Evolutionary conservation across 371 early-diverging fungal genomes (phyloP), one percentile per base, ranked within the genome.

Genomic region (Mucor indicus): DNA sequence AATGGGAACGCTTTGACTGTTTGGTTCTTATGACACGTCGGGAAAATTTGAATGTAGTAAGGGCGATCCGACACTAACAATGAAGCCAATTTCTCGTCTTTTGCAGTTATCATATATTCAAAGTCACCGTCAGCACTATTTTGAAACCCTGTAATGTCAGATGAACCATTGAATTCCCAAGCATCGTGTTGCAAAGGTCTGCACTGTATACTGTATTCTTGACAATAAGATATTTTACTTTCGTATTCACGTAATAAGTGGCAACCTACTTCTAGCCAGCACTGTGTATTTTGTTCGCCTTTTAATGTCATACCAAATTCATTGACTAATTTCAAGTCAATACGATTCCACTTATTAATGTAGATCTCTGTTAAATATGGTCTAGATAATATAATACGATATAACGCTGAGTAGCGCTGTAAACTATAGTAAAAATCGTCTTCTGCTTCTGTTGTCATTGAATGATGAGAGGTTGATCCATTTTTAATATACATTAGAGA

Each of bases 261-360:
- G 31, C 67, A 66, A 13, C 32, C 42, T 1, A 63, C 22, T 13
- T 37, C 31, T 27, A 69, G 33, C 27, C 39, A 33, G 22, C 65
- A 61, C 2, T 38, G 21, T 2, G n/a, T 38, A 17, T 46, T 44
- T 30, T 48, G 33, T 0, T 50, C 29, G 1, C 55, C 56, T 0
- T 36, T 48, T 3, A 60, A 37, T 0, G 61, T 27, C n/a, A 69
- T 29, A 1, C 67, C 69, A 16, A 66, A 38, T 24, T 73, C 74
- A 33, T 67, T 73, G 6, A 67, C 64, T 1, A 73, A 17, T 15
- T 60, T 55, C 15, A 73, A 37, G 29, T 66, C 62, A 21, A 73
- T 43, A 12, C 67, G 55, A 23, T 66, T 45, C 74, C 74, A 73
- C 4, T 48, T 37, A 15, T 56, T 55, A 4, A 51, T 31, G 0